Evolutionary conservation across 2,329 filamentous ascomycete genomes (phyloP).

Genomic region (Xylariaceae sp.): DNA sequence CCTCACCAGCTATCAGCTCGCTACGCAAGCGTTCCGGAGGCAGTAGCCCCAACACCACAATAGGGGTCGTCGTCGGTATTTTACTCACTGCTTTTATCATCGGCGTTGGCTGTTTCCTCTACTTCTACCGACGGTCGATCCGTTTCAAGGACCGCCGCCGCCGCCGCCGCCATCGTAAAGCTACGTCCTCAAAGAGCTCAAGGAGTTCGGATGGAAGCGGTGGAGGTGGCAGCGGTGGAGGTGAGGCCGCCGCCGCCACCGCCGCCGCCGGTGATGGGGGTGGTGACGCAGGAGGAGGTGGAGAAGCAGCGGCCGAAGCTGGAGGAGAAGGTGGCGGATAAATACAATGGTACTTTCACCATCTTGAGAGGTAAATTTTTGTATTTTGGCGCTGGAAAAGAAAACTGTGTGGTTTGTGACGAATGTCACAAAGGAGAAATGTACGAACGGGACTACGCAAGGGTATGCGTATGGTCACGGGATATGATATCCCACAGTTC

Average conservation of each 20-base stretch:
- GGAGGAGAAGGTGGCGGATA: conserved; percentile 7
- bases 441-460: not conserved
- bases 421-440: not conserved
- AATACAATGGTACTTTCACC: not conserved
- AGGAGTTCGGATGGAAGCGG: conserved; percentile 15
- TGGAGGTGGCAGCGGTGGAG: not conserved
- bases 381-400: not conserved
- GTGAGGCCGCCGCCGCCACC: not conserved
- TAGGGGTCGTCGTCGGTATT: conserved; percentile 30
- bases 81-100: conserved; percentile 27
- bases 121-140: conserved; percentile 24
- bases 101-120: conserved; percentile 21
- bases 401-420: no score
- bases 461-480: not conserved
- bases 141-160: conserved; percentile 22
- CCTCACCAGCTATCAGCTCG: not conserved
- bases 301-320: conserved; percentile 5
- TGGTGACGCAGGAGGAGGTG: not conserved
- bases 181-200: conserved; percentile 28
- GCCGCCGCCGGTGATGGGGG: no score
- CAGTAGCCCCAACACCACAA: conserved; percentile 21
- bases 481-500: conserved; percentile 1
- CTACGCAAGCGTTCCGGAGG: conserved; percentile 18
- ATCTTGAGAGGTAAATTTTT: not conserved
- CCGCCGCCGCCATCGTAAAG: conserved; percentile 21